phyloP scores from a whole-genome alignment of 2,329 filamentous ascomycete genomes.

The Botrytis medusae region DNA sequence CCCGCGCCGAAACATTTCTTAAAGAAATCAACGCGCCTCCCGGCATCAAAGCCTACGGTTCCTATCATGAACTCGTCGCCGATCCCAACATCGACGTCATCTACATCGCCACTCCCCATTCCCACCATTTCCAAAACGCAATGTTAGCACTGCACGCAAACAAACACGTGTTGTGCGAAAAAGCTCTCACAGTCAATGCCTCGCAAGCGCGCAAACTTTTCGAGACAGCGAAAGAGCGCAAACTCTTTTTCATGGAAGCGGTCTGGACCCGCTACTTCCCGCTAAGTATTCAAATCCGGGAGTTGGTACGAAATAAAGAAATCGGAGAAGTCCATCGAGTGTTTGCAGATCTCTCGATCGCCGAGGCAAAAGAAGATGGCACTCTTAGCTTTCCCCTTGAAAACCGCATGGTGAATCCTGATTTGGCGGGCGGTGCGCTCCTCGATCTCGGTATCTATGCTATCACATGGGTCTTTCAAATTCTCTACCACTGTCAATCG shows the following conservation, averaged over 20 bases:
- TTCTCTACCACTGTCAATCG: constrained; percentile 64
- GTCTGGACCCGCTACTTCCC: constrained; percentile 74
- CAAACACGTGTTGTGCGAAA: constrained; percentile 71
- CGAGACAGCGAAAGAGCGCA: constrained; percentile 60
- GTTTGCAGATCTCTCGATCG: constrained; percentile 45
- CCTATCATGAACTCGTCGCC: constrained; percentile 63
- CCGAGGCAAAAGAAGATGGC: constrained; percentile 51
- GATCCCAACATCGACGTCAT: constrained; percentile 66
- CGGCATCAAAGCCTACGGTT: constrained; percentile 62
- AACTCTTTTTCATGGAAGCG: constrained; percentile 62
- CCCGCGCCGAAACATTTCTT: constrained; percentile 62
- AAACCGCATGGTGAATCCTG: constrained; percentile 67
- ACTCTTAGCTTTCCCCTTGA: constrained; percentile 45
- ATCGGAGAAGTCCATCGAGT: constrained; percentile 48
- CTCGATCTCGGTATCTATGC: constrained; percentile 70
- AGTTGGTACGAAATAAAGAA: constrained; percentile 45
- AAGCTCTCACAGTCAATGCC: constrained; percentile 70
- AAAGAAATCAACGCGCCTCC: constrained; percentile 54
- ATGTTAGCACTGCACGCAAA: constrained; percentile 64
- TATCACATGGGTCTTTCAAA: constrained; percentile 70
- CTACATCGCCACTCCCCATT: constrained; percentile 71
- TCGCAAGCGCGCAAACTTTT: constrained; percentile 59
- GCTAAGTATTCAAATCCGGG: constrained; percentile 57
- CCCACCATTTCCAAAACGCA: constrained; percentile 70
- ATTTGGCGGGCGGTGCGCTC: constrained; percentile 65